Base-by-base conservation (phyloP, 1,139 yeast species). In the Debaryomyces psychrophilus region DNA sequence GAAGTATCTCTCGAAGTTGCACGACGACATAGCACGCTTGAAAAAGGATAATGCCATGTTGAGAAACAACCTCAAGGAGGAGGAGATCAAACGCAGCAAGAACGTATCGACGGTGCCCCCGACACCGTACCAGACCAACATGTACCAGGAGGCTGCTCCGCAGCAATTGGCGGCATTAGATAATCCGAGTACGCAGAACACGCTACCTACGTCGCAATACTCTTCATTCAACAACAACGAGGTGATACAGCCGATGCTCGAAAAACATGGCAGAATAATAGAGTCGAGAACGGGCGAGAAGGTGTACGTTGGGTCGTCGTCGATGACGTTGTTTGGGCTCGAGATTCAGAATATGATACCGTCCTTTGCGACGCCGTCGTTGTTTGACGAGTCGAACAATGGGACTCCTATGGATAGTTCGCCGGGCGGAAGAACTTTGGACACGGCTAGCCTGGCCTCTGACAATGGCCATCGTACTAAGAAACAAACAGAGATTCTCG, bases 251-350 rank as follows among this genome's bases (percentile, higher is more conserved):
- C 89, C 89, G 3, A 81, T 86, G 44, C 70, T 85, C 20, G 90
- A 84, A 55, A 81, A 83, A 54, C 81, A 84, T 55, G 89, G 92
- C 2, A 71, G 90, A 45, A 67, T 86, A 44, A 82, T 86, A 8
- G 86, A 84, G 53, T 83, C 90, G 1, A 69, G 88, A 50, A 84
- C 90, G 0, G 92, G 92, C 2, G 90, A 85, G 56, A 77, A 82
- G 50, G 76, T 85, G 33, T 86, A 85, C 58, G 88, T 85, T 31
- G 95, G 93, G 1, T 83, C 90, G 1, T 85, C 92, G 0, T 85
- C 92, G 1, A 86, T 87, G 92, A 86, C 95, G 0, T 65, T 86
- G 23, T 86, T 86, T 60, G 92, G 92, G 2, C 68, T 86, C 48
- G 93, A 86, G 53, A 85, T 87, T 45, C 89, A 85, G 58, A 81